Percentiles rank a stretch among this genome's conserved stretches.
Evolutionary conservation across 306 rosid species (phyloP).

Genomic region (Heteromeles arbutifolia): DNA sequence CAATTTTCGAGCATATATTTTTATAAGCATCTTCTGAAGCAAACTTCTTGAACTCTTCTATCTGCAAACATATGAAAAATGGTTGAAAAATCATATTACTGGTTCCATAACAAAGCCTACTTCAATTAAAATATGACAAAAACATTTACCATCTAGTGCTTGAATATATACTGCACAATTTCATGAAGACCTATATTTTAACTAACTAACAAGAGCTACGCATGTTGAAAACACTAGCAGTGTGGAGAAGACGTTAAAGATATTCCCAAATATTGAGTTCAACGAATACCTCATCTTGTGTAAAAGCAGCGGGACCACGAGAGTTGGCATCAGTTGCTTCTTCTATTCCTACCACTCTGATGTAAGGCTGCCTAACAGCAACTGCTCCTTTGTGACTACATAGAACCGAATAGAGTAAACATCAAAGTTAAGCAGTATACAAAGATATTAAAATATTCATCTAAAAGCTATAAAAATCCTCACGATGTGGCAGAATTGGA

Average conservation of each 20-base stretch:
- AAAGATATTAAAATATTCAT: slow-evolving; percentile 1
- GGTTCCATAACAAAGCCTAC: not conserved
- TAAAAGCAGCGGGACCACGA: slow-evolving; percentile 60
- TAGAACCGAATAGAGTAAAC: slow-evolving; percentile 8
- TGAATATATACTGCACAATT: too few relatives aligned
- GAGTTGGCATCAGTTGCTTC: slow-evolving; percentile 68
- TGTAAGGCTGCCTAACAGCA: slow-evolving; percentile 93
- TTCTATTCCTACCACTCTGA: slow-evolving; percentile 92
- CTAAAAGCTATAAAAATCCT: slow-evolving; percentile 19
- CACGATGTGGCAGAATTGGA: slow-evolving; percentile 72
- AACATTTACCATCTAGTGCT: not conserved
- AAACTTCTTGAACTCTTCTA: slow-evolving; percentile 88
- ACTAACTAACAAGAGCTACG: not conserved
- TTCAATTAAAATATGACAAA: not conserved
- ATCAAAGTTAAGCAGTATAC: not conserved
- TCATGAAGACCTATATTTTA: not conserved
- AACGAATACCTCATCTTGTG: slow-evolving; percentile 63
- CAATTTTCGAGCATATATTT: slow-evolving; percentile 78
- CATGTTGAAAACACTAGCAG: not conserved
- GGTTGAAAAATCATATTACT: not conserved
- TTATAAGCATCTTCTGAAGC: slow-evolving; percentile 78
- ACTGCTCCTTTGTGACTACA: slow-evolving; percentile 92
- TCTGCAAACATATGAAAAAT: slow-evolving; percentile 33
- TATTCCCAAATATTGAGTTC: not conserved
- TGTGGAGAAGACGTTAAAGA: not conserved